Conservation (phyloP, 2,329 filamentous ascomycete species). For the Hypoxylon sp. region DNA sequence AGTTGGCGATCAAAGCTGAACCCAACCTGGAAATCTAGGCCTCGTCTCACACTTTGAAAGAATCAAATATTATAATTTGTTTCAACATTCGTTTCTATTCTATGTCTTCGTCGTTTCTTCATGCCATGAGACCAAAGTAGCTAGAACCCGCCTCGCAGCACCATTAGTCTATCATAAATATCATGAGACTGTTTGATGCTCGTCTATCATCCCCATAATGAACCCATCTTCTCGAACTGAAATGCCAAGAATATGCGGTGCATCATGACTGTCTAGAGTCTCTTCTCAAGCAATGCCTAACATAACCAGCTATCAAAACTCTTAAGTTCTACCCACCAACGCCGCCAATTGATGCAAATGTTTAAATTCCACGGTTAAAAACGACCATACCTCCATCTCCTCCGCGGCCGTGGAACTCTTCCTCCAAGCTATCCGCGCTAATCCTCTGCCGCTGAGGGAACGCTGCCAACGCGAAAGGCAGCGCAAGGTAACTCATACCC, state of each 20-base stretch:
- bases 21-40: constrained; percentile 10
- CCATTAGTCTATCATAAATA: constrained; percentile 2
- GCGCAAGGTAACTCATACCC: constrained; percentile 85
- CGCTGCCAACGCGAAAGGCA: constrained; percentile 89
- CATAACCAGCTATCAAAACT: constrained; percentile 8
- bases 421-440: constrained; percentile 80
- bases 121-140: constrained; percentile 8
- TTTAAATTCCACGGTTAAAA: constrained; percentile 93
- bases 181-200: constrained; percentile 15
- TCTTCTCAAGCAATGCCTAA: constrained; percentile 12
- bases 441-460: constrained; percentile 94
- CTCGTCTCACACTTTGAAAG: constrained; percentile 11
- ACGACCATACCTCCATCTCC: constrained; percentile 88
- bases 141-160: constrained; percentile 1
- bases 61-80: constrained; percentile 10
- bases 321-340: constrained; percentile 12
- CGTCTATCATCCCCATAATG: not conserved
- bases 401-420: constrained; percentile 86
- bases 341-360: constrained; percentile 13
- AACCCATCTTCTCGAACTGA: not conserved
- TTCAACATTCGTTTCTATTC: constrained; percentile 23
- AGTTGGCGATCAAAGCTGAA: constrained; percentile 28
- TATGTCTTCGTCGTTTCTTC: constrained; percentile 3
- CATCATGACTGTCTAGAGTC: constrained; percentile 2
- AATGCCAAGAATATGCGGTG: not conserved